Percentiles rank a stretch among this genome's conserved stretches.
These are phyloP conservation scores for Xylaria sp. DNA, from an alignment of 495 filamentous ascomycete species.

Conservation along the genomic window DNA sequence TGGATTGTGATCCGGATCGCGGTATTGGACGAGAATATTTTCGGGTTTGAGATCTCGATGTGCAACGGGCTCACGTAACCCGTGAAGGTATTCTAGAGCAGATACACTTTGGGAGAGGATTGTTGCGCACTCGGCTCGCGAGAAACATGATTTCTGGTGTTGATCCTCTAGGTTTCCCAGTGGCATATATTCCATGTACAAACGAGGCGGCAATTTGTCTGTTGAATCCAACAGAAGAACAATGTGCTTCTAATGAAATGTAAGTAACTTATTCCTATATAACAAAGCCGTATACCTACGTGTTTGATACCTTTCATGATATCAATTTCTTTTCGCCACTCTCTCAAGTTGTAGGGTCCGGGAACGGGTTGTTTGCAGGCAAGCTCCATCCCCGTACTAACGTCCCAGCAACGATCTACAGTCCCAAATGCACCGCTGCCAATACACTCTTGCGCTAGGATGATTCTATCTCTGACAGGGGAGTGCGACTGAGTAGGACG, in stretches of 20 bases:
- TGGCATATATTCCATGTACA: conserved; percentile 7
- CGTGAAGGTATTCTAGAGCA: background rate
- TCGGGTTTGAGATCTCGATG: conserved; percentile 21
- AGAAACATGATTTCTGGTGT: background rate
- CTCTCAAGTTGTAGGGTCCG: too few relatives aligned
- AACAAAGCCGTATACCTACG: too few relatives aligned
- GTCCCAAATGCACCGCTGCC: too few relatives aligned
- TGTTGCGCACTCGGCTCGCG: background rate
- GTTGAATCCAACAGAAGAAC: background rate
- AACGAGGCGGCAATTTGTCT: too few relatives aligned
- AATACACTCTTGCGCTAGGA: too few relatives aligned
- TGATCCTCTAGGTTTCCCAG: background rate
- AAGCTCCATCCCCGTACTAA: too few relatives aligned
- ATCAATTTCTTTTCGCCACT: too few relatives aligned
- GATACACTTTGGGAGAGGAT: background rate
- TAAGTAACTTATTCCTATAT: background rate
- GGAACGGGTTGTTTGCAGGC: too few relatives aligned
- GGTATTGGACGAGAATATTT: conserved; percentile 12
- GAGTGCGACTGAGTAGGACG: too few relatives aligned
- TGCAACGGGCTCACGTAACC: background rate
- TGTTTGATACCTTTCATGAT: too few relatives aligned
- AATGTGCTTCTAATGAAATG: background rate
- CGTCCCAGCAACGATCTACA: too few relatives aligned
- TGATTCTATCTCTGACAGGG: too few relatives aligned
- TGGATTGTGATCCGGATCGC: background rate